Base-by-base conservation (phyloP, 1,284 basidiomycete species). In the Malassezia dermatis region DNA sequence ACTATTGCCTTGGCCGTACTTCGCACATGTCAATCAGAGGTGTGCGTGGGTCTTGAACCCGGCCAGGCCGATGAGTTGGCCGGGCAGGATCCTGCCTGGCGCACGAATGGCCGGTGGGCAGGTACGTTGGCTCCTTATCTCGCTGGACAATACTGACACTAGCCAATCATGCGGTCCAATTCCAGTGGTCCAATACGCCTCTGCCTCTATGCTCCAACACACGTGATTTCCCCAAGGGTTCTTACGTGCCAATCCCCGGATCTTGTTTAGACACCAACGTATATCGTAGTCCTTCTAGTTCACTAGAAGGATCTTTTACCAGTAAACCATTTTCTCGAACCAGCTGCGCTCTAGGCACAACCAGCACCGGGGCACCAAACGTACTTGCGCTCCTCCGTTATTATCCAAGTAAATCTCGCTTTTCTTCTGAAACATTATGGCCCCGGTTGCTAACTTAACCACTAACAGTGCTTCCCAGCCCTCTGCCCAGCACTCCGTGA, bases 1-100 rank as follows among this genome's bases (percentile, higher is more conserved):
- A 78, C 83, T 8, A 85, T 94, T 75, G 85, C 85, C 3, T 75
- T 94, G 21, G 77, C 94, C 27, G 88, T 86, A 63, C 77, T 95
- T 56, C 82, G 93, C 23, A 98, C 93, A 1, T 90, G 88, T 79
- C 96, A 98, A 76, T 93, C 93, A 0, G 91, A 96, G 69, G 71
- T 71, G 1, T 67, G 63, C 32, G 70, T 71, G 3, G 71, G 71
- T 1, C 57, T 74, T 28, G 44, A 51, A n/a, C 48, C 54, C 4
- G 70, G 64, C 11, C 58, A 62, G 34, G 64, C 65, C 28, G 61
- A 56, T 1, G 43, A 57, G 48, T 53, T 73, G 7, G 50, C 63
- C 28, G 40, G 40, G 19, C 50, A 63, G 48, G 71, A 74, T 48
- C 30, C 56, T 0, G 60, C 64, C 31, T 73, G 70, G 70, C 55